Base-by-base conservation (phyloP, 1,284 basidiomycete genomes). In the Ganoderma meredithae region DNA sequence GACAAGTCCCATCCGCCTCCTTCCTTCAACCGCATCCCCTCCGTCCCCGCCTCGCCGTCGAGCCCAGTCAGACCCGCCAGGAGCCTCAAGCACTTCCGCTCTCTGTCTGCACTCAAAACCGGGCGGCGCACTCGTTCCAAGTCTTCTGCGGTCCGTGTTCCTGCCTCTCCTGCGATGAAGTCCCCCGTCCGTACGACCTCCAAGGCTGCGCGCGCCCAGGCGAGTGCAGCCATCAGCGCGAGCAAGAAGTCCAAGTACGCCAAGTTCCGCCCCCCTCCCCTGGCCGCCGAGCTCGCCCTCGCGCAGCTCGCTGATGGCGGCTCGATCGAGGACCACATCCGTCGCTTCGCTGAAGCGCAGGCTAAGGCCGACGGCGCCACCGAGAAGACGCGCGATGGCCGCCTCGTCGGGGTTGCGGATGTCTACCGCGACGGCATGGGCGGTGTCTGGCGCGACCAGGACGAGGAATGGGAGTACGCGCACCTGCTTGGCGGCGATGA, bases 271-370 rank as follows among this genome's bases (percentile, higher is more conserved):
- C 69, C 85, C 77, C 84, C 88, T 5, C 82, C 89, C 3, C 83
- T 92, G 43, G 82, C 85, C 7, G 86, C 86, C 62, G 90, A 92
- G 71, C 83, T 92, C 47, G 87, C 86, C 1, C 79, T 92, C 66
- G 86, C 89, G 83, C 91, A 92, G 76, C 87, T 91, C 69, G 75
- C 82, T 2, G 89, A 88, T 62, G 91, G 91, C 17, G 91, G 91
- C 0, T 83, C 78, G 62, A 81, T 86, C 67, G 86, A 91, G 64
- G 77, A 82, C n/a, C 85, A 90, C 66, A 84, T 86, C 53, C 82
- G 83, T 67, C 84, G 84, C n/a, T 76, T 86, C 55, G 86, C 89
- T 81, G 81, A 86, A 60, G 78, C 81, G 9, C 87, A 86, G 62
- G 88, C 87, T 15, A 84, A 82, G 72, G 80, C 80, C 17, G 71